Conservation (phyloP, 1,284 basidiomycete species). For the Austropuccinia psidii region DNA sequence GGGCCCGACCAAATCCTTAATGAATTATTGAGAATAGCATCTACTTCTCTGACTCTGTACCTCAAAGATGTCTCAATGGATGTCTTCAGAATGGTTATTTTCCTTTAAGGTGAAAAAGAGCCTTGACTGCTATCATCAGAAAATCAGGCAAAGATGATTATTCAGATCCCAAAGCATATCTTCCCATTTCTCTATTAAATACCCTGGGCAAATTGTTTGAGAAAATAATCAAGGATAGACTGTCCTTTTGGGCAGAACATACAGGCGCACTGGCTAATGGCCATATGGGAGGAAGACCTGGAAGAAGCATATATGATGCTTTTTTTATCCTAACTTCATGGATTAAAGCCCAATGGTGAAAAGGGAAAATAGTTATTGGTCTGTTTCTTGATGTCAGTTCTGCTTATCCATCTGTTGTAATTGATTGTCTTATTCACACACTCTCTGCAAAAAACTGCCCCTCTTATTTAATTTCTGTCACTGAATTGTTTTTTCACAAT, state of each 20-base stretch:
- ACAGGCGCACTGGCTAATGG: not conserved
- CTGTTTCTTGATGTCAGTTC: constrained; percentile 10
- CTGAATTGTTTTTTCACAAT: not conserved
- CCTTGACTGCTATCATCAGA: constrained; percentile 1
- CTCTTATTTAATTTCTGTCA: not conserved
- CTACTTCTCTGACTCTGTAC: not conserved
- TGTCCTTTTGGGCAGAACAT: not conserved
- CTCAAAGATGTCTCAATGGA: not conserved
- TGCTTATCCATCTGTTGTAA: constrained; percentile 7
- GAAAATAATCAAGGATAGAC: not conserved
- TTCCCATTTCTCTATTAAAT: not conserved
- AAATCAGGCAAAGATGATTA: constrained; percentile 10
- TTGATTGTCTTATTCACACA: not conserved
- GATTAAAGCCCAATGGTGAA: not conserved
- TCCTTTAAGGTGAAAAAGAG: not conserved
- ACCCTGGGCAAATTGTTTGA: constrained; percentile 15
- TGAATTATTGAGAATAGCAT: not conserved
- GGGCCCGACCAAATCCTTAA: not conserved
- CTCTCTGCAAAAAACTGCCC: not conserved
- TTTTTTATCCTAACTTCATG: not conserved
- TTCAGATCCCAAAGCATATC: not conserved
- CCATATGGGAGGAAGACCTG: not conserved
- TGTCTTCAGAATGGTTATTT: not conserved
- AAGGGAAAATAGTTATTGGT: not conserved
- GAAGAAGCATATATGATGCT: not conserved